Conservation (phyloP, 768 basidiomycete species). For the Epithele typhae region DNA sequence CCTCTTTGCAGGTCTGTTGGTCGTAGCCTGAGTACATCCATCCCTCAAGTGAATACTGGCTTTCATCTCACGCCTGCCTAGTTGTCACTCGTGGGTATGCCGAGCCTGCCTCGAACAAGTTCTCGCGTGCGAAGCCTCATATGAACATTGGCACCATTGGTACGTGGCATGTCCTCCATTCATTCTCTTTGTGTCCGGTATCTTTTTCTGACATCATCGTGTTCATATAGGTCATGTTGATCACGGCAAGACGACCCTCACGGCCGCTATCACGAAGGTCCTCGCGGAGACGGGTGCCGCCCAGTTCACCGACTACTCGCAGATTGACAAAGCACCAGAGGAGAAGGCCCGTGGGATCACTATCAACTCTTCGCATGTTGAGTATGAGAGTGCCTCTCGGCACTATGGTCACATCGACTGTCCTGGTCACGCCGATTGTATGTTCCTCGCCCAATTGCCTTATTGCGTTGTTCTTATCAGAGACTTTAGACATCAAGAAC, state of each 20-base stretch:
- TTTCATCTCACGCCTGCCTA: constrained; percentile 17
- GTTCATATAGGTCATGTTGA: constrained; percentile 76
- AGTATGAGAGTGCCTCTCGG: constrained; percentile 86
- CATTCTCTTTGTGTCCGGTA: too few relatives aligned
- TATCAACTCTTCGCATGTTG: constrained; percentile 97
- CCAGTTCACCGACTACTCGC: constrained; percentile 90
- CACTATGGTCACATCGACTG: constrained; percentile 99
- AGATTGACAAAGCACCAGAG: constrained; percentile 99
- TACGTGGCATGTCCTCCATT: constrained; percentile 26
- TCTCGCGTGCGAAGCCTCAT: constrained; percentile 77
- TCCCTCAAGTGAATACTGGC: too few relatives aligned
- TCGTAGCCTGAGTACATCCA: constrained; percentile 15
- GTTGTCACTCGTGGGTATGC: constrained; percentile 70
- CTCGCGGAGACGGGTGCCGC: constrained; percentile 72
- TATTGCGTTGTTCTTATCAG: constrained; percentile 8
- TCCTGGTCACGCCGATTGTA: constrained; percentile 93
- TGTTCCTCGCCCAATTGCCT: constrained; percentile 25
- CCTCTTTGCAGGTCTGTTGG: constrained; percentile 18
- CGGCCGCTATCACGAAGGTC: constrained; percentile 93
- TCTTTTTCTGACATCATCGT: too few relatives aligned
- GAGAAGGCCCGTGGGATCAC: constrained; percentile 99
- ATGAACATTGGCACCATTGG: constrained; percentile 97
- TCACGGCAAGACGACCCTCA: constrained; percentile 97
- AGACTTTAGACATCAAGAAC: constrained; percentile 89
- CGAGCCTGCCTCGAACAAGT: constrained; percentile 48